A percentile compares a stretch with the other conserved stretches of the same genome.
Conservation (phyloP, 306 rosid species). For the Cucumis melo region DNA sequence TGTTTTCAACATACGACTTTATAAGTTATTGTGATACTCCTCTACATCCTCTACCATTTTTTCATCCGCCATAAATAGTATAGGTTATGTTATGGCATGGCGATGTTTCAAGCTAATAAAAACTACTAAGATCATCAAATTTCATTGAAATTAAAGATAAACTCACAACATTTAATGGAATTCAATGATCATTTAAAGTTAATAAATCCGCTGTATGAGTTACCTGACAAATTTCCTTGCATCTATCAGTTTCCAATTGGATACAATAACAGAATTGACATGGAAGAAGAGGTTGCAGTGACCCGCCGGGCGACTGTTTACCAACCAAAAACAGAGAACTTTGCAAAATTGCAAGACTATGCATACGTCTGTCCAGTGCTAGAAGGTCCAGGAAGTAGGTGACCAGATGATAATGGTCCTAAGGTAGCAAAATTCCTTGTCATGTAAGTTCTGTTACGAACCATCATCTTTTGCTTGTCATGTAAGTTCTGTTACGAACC, state of each 20-base stretch:
- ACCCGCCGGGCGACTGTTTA: too few relatives aligned
- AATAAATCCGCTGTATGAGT: neutral
- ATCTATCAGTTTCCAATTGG: neutral
- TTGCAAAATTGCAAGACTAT: too few relatives aligned
- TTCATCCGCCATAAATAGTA: neutral
- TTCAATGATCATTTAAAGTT: neutral
- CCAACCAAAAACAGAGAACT: too few relatives aligned
- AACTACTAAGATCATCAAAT: neutral
- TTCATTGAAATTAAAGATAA: neutral
- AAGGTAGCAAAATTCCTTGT: too few relatives aligned
- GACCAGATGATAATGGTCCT: too few relatives aligned
- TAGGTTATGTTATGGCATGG: neutral
- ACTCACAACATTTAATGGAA: neutral
- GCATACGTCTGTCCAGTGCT: too few relatives aligned
- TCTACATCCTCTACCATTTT: neutral
- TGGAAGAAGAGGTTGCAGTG: neutral
- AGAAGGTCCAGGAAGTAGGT: too few relatives aligned
- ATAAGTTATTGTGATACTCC: neutral
- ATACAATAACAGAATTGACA: neutral
- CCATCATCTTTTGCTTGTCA: too few relatives aligned
- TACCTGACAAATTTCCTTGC: conserved; percentile 3
- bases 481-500: too few relatives aligned
- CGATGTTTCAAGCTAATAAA: neutral
- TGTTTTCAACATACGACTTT: neutral
- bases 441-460: too few relatives aligned